Conservation (phyloP, 1,284 basidiomycete species). For the Paramarasmius palmivorus region DNA sequence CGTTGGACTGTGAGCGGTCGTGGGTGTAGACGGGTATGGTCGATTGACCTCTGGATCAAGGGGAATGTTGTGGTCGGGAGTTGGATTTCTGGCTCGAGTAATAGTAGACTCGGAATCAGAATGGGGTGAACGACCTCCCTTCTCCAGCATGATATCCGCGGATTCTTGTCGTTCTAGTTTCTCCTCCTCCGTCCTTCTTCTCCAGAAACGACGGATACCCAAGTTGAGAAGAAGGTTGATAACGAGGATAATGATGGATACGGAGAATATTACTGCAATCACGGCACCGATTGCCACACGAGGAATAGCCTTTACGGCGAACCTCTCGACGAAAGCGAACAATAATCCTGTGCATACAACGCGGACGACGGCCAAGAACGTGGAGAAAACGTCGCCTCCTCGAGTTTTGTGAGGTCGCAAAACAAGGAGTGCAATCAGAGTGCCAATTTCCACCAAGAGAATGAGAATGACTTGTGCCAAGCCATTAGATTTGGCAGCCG, state of each 20-base stretch:
- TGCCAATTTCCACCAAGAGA: conserved; percentile 65
- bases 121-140: conserved; percentile 21
- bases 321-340: conserved; percentile 64
- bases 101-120: conserved; percentile 22
- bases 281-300: conserved; percentile 76
- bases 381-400: conserved; percentile 62
- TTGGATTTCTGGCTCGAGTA: conserved; percentile 52
- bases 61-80: conserved; percentile 47
- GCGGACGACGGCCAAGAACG: conserved; percentile 63
- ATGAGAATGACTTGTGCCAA: conserved; percentile 74
- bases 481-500: conserved; percentile 66
- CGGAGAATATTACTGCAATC: conserved; percentile 58
- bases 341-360: conserved; percentile 63
- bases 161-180: conserved; percentile 16
- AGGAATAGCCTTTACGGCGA: conserved; percentile 66
- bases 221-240: conserved; percentile 51
- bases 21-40: conserved; percentile 44
- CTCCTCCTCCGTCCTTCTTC: conserved; percentile 19
- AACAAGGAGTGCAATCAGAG: conserved; percentile 55
- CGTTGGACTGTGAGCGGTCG: conserved; percentile 25
- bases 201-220: conserved; percentile 27
- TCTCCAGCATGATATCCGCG: conserved; percentile 27
- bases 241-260: conserved; percentile 60
- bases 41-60: conserved; percentile 41
- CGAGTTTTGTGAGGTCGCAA: conserved; percentile 59